Percentiles rank a stretch among this genome's conserved stretches.
Conservation (phyloP, 495 filamentous ascomycete genomes). For the Tetracladium marchalianum region DNA sequence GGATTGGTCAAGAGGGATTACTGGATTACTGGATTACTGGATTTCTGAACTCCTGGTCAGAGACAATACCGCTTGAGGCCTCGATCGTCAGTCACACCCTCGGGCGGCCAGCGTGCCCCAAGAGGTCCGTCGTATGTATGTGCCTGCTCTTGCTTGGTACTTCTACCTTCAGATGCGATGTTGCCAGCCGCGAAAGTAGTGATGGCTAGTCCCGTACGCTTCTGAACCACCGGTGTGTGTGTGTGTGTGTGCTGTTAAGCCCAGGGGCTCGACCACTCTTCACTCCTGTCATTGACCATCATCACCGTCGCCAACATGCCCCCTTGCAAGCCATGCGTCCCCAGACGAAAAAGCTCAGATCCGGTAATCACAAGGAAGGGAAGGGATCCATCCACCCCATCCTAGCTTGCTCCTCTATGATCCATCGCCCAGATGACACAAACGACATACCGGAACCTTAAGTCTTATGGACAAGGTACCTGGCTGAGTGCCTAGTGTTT, state of each 20-base stretch:
- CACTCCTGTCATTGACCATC: not conserved
- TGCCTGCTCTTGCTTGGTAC: not conserved
- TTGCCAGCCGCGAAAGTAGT: constrained; percentile 17
- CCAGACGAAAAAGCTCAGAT: constrained; percentile 20
- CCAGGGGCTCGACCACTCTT: constrained; percentile 15
- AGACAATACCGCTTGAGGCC: too few relatives aligned
- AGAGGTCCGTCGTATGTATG: not conserved
- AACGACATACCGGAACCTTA: constrained; percentile 17
- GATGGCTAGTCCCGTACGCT: constrained; percentile 10
- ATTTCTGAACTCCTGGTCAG: too few relatives aligned
- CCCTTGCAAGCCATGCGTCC: constrained; percentile 12
- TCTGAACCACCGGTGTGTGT: constrained; percentile 8
- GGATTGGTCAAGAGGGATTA: too few relatives aligned
- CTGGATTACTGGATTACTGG: too few relatives aligned
- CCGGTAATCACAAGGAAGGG: constrained; percentile 12
- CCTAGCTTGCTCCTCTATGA: constrained; percentile 13
- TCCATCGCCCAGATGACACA: constrained; percentile 17
- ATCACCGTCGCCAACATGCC: constrained; percentile 12
- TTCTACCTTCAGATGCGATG: constrained; percentile 6
- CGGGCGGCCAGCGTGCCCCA: too few relatives aligned
- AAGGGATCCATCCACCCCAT: not conserved
- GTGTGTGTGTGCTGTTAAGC: constrained; percentile 4
- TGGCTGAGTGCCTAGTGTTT: constrained; percentile 5
- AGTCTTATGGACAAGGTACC: constrained; percentile 17
- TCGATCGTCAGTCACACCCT: too few relatives aligned